Conservation (phyloP, 1,284 basidiomycete species). For the Omphalotus olearius region DNA sequence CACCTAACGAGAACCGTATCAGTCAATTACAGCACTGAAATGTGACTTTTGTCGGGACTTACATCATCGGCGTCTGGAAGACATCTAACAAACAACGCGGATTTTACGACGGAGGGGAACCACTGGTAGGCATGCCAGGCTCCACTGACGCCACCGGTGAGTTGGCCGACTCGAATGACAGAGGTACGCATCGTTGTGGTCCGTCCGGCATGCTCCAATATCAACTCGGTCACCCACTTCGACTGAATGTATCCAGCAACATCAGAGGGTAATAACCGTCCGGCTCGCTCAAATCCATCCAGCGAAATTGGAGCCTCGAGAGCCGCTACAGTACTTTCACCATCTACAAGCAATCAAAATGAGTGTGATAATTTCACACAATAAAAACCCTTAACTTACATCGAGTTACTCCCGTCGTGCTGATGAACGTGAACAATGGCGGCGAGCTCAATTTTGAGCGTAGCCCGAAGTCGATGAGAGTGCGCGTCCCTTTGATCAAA, state of each 20-base stretch:
- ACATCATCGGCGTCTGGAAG: background rate
- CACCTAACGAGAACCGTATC: background rate
- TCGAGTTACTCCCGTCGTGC: slow-evolving; percentile 15
- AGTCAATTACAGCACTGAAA: background rate
- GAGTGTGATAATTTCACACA: too few species aligned
- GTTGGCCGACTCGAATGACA: background rate
- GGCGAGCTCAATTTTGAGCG: slow-evolving; percentile 9
- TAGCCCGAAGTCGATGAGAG: slow-evolving; percentile 32
- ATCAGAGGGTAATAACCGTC: too few species aligned
- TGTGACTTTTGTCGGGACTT: background rate
- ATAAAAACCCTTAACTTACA: too few species aligned
- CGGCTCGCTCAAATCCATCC: too few species aligned
- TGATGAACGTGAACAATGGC: slow-evolving; percentile 25
- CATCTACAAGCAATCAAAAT: too few species aligned
- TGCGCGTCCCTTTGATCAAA: slow-evolving; percentile 27
- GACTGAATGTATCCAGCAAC: background rate
- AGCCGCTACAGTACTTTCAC: background rate
- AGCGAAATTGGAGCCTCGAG: background rate
- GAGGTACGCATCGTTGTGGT: background rate
- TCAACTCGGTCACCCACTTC: background rate
- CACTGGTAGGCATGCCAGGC: background rate
- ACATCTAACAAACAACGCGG: background rate
- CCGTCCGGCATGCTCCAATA: background rate
- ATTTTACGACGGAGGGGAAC: background rate
- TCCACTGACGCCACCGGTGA: background rate